Conservation (phyloP, 768 basidiomycete species). For the Lactarius sp. region DNA sequence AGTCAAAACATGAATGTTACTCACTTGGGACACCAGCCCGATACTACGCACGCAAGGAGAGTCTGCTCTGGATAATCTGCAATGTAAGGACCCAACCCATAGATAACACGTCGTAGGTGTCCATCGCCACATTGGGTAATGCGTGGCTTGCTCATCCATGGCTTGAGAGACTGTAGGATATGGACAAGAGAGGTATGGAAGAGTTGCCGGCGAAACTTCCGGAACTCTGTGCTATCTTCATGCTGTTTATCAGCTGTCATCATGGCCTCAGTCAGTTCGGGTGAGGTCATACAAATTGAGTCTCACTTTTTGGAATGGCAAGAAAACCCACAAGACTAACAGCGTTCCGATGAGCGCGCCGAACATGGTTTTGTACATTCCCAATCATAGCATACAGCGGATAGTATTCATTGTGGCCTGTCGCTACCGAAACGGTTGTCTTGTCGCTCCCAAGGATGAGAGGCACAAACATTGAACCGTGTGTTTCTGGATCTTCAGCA, state of each 20-base stretch:
- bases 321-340: slow-evolving; percentile 30
- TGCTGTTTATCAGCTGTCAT: too few species aligned
- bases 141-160: slow-evolving; percentile 22
- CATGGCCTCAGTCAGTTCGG: too few species aligned
- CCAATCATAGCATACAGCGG: slow-evolving; percentile 28
- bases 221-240: slow-evolving; percentile 17
- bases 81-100: slow-evolving; percentile 35
- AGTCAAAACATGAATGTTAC: too few species aligned
- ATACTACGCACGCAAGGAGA: slow-evolving; percentile 25
- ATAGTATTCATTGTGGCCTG: slow-evolving; percentile 27
- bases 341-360: slow-evolving; percentile 28
- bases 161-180: not conserved
- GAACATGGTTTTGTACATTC: slow-evolving; percentile 27
- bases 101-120: slow-evolving; percentile 33
- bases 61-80: slow-evolving; percentile 38
- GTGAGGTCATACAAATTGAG: too few species aligned
- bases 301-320: slow-evolving; percentile 32
- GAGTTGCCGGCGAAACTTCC: slow-evolving; percentile 25
- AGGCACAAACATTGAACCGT: slow-evolving; percentile 14
- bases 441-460: slow-evolving; percentile 31
- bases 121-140: slow-evolving; percentile 32
- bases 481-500: too few species aligned
- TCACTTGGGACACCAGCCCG: slow-evolving; percentile 31
- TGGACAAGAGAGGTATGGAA: slow-evolving; percentile 15
- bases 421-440: slow-evolving; percentile 30